Conservation (phyloP, 345 rosid species). For the Atalantia buxifolia region DNA sequence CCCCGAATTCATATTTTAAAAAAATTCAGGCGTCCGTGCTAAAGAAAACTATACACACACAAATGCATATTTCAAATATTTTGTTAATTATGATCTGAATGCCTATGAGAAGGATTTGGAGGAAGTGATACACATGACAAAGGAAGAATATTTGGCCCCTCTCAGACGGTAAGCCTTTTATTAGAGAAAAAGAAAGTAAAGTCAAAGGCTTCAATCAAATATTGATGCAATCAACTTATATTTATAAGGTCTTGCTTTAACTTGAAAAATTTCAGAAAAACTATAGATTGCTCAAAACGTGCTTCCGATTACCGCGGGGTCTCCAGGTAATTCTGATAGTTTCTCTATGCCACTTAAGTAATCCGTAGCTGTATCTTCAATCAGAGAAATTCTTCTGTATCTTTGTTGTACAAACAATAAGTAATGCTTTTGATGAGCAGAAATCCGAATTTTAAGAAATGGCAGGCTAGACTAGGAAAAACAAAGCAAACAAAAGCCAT, state of each 20-base stretch:
- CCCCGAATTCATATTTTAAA: no score
- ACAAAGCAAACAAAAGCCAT: background rate
- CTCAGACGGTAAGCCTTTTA: conserved; percentile 11
- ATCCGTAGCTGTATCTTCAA: no score
- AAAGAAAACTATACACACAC: no score
- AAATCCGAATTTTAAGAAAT: conserved; percentile 12
- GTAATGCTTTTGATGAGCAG: background rate
- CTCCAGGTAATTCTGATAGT: background rate
- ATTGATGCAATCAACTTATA: no score
- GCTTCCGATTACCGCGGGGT: conserved; percentile 20
- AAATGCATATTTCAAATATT: no score
- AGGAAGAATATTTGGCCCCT: conserved; percentile 7
- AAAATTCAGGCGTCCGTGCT: no score
- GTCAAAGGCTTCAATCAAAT: no score
- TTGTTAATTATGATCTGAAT: background rate
- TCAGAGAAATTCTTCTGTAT: no score
- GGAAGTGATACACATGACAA: conserved; percentile 8
- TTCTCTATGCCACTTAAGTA: no score
- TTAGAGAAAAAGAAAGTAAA: no score
- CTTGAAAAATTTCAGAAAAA: conserved; percentile 13
- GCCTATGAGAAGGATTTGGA: conserved; percentile 14
- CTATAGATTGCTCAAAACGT: conserved; percentile 13
- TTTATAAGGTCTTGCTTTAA: background rate
- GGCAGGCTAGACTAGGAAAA: conserved; percentile 32
- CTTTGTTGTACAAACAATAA: no score